Conservation (phyloP, 75 land plant species). For the Sequoia sempervirens region DNA sequence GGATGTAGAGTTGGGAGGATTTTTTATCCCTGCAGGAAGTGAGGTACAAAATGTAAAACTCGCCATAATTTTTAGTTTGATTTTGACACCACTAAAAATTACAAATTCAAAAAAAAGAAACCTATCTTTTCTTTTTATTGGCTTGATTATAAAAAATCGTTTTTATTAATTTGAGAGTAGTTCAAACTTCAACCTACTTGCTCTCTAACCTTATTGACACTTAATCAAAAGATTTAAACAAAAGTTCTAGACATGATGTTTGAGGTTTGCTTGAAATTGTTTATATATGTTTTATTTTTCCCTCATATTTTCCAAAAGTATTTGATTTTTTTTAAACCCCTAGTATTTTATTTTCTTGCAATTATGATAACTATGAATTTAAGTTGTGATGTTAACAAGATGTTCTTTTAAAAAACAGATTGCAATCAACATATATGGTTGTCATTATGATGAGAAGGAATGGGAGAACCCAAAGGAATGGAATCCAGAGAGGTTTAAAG, state of each 20-base stretch:
- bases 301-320: not conserved
- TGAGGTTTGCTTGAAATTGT: not conserved
- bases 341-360: not conserved
- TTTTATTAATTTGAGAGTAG: no score
- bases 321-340: not conserved
- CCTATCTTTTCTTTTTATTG: no score
- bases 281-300: not conserved
- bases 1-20: conserved; percentile 82
- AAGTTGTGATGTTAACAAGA: not conserved
- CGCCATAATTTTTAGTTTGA: not conserved
- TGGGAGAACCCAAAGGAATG: conserved; percentile 77
- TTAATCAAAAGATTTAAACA: not conserved
- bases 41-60: conserved; percentile 32
- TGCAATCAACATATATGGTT: conserved; percentile 71
- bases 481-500: conserved; percentile 70
- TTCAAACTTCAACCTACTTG: no score
- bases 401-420: conserved; percentile 27
- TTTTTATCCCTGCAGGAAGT: conserved; percentile 60
- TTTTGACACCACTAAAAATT: not conserved
- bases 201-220: not conserved
- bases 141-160: no score
- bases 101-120: no score
- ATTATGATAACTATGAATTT: not conserved
- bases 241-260: not conserved
- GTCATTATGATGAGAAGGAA: conserved; percentile 57